These are phyloP conservation scores for Ophiostoma ulmi DNA, from an alignment of 2,329 filamentous ascomycete species.

Conservation along the genomic window DNA sequence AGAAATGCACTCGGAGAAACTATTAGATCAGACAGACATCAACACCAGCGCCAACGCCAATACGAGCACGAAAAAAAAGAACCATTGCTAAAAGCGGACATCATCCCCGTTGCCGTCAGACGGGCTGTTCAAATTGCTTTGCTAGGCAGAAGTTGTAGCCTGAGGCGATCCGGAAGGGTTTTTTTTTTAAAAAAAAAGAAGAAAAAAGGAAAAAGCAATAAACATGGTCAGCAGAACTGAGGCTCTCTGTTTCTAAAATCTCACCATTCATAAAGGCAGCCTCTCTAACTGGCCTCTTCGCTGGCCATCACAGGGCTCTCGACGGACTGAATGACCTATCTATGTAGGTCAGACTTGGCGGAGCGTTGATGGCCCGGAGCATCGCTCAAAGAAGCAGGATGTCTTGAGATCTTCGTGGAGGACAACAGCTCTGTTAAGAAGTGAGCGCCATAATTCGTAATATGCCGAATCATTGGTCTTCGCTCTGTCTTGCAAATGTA, in stretches of 20 bases:
- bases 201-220: background rate
- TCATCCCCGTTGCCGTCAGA: constrained; percentile 1
- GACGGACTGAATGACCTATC: background rate
- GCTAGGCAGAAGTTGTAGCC: too few relatives aligned
- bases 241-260: background rate
- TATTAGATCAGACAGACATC: background rate
- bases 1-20: constrained; percentile 1
- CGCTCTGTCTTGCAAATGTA: background rate
- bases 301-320: background rate
- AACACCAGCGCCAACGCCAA: background rate
- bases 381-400: background rate
- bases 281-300: background rate
- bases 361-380: background rate
- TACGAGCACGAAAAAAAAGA: background rate
- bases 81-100: background rate
- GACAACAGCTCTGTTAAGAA: background rate
- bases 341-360: constrained; percentile 2
- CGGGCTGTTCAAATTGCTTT: background rate
- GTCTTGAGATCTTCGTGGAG: constrained; percentile 5
- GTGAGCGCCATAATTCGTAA: constrained; percentile 5
- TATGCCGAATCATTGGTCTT: background rate
- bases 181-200: too few relatives aligned
- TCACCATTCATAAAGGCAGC: background rate
- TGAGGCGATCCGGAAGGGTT: background rate
- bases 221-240: background rate